These are phyloP conservation scores for Fusarium poae DNA, from an alignment of 2,329 filamentous ascomycete genomes.

Conservation along the genomic window DNA sequence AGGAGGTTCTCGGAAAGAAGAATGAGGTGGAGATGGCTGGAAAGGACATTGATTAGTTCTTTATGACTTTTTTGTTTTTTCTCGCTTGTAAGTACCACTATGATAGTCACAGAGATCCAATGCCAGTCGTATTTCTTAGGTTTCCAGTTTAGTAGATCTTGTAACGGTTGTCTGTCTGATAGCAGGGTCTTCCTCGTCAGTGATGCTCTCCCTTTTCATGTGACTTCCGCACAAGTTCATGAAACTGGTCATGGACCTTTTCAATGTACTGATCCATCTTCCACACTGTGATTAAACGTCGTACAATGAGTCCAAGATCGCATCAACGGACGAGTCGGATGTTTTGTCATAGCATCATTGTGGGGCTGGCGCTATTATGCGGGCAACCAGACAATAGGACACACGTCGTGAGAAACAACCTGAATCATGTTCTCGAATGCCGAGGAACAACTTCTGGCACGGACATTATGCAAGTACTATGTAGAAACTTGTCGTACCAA, in stretches of 20 bases:
- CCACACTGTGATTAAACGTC: background rate
- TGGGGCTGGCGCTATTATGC: background rate
- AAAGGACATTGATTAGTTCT: slow-evolving; percentile 5
- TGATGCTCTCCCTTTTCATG: background rate
- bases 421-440: background rate
- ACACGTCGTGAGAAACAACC: background rate
- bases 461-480: background rate
- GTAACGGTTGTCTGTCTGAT: background rate
- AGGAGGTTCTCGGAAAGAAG: slow-evolving; percentile 17
- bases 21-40: slow-evolving; percentile 10
- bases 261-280: background rate
- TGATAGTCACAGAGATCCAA: background rate
- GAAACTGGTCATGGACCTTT: background rate
- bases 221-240: background rate
- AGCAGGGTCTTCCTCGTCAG: too few species aligned
- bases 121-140: background rate
- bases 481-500: background rate
- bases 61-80: background rate
- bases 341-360: background rate
- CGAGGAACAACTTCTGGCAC: background rate
- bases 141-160: background rate
- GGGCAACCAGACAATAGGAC: too few species aligned
- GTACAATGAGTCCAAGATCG: background rate
- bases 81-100: background rate
- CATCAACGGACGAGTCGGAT: background rate